phyloP scores from a whole-genome alignment of 805 yeast genomes.

The Starmerella bombicola region DNA sequence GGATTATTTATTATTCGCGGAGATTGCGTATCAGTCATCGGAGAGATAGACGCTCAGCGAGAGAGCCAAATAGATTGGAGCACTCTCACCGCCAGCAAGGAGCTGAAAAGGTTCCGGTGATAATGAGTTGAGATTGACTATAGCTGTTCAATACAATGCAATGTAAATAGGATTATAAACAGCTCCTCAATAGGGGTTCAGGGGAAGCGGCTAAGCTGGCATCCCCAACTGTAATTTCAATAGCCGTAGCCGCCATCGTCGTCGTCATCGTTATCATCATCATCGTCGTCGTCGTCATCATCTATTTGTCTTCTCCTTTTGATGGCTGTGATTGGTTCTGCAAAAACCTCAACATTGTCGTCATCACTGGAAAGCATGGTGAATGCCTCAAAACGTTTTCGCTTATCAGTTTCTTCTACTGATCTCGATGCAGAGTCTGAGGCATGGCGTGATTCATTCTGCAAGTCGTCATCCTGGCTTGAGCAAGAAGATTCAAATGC shows the following conservation, averaged over 20 bases:
- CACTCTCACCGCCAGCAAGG: slow-evolving; percentile 23
- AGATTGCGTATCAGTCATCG: slow-evolving; percentile 28
- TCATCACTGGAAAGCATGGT: slow-evolving; percentile 29
- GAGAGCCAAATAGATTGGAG: slow-evolving; percentile 30
- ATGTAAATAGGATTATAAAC: too few relatives aligned
- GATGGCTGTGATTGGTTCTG: slow-evolving; percentile 16
- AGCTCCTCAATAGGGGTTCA: too few relatives aligned
- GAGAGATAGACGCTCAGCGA: slow-evolving; percentile 26
- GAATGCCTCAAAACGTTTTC: slow-evolving; percentile 16
- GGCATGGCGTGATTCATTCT: too few relatives aligned
- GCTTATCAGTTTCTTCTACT: slow-evolving; percentile 4
- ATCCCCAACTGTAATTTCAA: too few relatives aligned
- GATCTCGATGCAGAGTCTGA: neutral
- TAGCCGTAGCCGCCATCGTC: too few relatives aligned
- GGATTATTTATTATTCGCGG: slow-evolving; percentile 31
- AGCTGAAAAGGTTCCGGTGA: slow-evolving; percentile 13
- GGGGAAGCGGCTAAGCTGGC: too few relatives aligned
- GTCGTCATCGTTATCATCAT: too few relatives aligned
- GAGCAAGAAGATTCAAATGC: neutral
- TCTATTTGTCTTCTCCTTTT: slow-evolving; percentile 8
- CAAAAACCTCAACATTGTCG: slow-evolving; percentile 17
- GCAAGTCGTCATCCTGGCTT: neutral
- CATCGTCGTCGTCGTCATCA: slow-evolving; percentile 13
- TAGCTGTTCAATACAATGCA: too few relatives aligned
- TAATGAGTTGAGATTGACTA: too few relatives aligned